These are phyloP conservation scores for Ophiosphaerella narmari DNA, from an alignment of 2,329 filamentous ascomycete species.

Conservation along the genomic window DNA sequence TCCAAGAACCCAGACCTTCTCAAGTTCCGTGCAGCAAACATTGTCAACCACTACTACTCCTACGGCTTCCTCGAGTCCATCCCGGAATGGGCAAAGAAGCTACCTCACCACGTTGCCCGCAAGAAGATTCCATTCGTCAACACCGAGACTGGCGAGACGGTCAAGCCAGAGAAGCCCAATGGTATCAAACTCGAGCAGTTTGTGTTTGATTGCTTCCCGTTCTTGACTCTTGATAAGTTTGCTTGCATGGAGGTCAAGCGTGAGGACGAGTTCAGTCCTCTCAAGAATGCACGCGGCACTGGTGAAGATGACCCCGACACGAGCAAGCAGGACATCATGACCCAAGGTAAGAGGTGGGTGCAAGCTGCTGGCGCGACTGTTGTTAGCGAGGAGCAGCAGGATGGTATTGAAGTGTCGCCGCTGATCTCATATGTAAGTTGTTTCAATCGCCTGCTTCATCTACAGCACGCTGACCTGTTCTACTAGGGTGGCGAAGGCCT, in stretches of 20 bases:
- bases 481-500: constrained; percentile 64
- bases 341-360: constrained; percentile 85
- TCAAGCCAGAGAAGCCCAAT: constrained; percentile 94
- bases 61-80: constrained; percentile 91
- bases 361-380: constrained; percentile 77
- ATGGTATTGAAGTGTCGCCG: constrained; percentile 87
- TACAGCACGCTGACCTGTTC: too few relatives aligned
- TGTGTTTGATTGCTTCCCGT: constrained; percentile 96
- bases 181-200: constrained; percentile 99
- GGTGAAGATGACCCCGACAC: constrained; percentile 94
- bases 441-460: too few relatives aligned
- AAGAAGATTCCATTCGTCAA: constrained; percentile 97
- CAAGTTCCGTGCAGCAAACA: constrained; percentile 97
- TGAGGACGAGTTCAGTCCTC: constrained; percentile 95
- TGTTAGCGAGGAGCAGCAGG: constrained; percentile 59
- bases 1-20: constrained; percentile 78
- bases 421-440: constrained; percentile 90
- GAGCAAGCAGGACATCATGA: constrained; percentile 86
- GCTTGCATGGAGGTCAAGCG: constrained; percentile 94
- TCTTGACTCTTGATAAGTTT: constrained; percentile 84
- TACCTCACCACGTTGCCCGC: constrained; percentile 93
- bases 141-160: constrained; percentile 72
- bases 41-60: constrained; percentile 99
- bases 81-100: constrained; percentile 79
- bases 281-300: constrained; percentile 85